Conservation (phyloP, 495 filamentous ascomycete genomes). For the Tuber microsphaerosporum region DNA sequence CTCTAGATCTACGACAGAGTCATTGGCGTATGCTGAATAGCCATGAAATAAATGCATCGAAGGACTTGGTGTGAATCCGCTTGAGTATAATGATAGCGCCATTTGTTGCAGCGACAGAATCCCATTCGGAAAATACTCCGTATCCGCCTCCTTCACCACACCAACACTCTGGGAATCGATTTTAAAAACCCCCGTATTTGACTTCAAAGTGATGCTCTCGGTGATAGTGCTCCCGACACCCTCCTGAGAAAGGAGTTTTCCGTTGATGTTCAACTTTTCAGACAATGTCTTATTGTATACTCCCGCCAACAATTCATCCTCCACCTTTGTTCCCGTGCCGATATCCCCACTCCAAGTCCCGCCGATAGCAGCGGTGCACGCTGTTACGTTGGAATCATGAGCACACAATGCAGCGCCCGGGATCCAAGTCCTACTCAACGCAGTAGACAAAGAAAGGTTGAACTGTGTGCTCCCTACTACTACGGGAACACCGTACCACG, state of each 20-base stretch:
- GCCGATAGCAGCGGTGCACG: slow-evolving; percentile 11
- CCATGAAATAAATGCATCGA: slow-evolving; percentile 33
- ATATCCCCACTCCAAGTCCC: slow-evolving; percentile 22
- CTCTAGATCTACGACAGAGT: slow-evolving; percentile 1
- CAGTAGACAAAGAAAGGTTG: slow-evolving; percentile 32
- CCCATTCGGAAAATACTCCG: slow-evolving; percentile 20
- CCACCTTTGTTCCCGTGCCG: slow-evolving; percentile 8
- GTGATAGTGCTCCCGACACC: slow-evolving; percentile 19
- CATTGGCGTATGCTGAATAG: slow-evolving; percentile 9
- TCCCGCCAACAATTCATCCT: slow-evolving; percentile 16
- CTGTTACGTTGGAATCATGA: slow-evolving; percentile 15
- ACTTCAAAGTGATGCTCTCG: slow-evolving; percentile 19
- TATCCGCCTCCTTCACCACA: slow-evolving; percentile 19
- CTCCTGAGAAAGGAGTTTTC: slow-evolving; percentile 24
- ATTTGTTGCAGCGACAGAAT: slow-evolving; percentile 33
- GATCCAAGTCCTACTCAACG: slow-evolving; percentile 24
- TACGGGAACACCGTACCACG: slow-evolving; percentile 28
- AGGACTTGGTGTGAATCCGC: slow-evolving; percentile 20
- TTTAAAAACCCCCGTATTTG: slow-evolving; percentile 26
- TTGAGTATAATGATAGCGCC: slow-evolving; percentile 22
- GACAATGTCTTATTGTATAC: slow-evolving; percentile 20
- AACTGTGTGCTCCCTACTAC: slow-evolving; percentile 24
- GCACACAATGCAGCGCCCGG: slow-evolving; percentile 23
- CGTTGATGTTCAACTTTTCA: slow-evolving; percentile 5
- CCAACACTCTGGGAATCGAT: slow-evolving; percentile 23